These are phyloP conservation scores for Myriangium duriaei DNA, from an alignment of 2,329 filamentous ascomycete genomes.

Conservation along the genomic window DNA sequence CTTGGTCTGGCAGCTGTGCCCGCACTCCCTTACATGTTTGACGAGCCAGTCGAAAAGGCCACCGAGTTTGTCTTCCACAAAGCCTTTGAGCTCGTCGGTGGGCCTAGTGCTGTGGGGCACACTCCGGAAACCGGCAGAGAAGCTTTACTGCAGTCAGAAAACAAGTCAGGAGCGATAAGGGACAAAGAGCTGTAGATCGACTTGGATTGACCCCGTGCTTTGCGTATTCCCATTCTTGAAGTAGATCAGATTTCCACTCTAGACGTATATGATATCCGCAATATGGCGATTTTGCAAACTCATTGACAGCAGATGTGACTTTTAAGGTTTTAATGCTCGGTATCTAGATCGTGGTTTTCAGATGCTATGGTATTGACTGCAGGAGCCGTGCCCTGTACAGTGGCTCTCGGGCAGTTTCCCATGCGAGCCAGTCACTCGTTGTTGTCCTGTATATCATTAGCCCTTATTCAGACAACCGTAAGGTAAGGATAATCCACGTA, in stretches of 20 bases:
- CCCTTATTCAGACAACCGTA: neutral
- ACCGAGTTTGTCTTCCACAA: slow-evolving; percentile 86
- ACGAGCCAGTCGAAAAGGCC: slow-evolving; percentile 82
- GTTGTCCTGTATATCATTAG: slow-evolving; percentile 56
- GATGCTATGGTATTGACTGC: slow-evolving; percentile 11
- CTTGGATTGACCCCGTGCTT: too few relatives aligned
- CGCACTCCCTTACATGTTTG: slow-evolving; percentile 72
- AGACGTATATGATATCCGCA: neutral
- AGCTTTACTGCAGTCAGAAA: slow-evolving; percentile 24
- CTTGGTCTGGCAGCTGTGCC: slow-evolving; percentile 57
- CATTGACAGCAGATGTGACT: slow-evolving; percentile 1
- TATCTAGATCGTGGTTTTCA: neutral
- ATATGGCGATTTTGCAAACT: neutral
- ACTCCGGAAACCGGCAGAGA: slow-evolving; percentile 27
- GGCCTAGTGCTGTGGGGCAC: slow-evolving; percentile 41
- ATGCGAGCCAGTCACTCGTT: slow-evolving; percentile 92
- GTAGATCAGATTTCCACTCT: neutral
- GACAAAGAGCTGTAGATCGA: slow-evolving; percentile 27
- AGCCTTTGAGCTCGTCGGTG: slow-evolving; percentile 62
- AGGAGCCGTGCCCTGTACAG: slow-evolving; percentile 44
- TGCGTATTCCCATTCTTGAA: too few relatives aligned
- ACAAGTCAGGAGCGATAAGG: slow-evolving; percentile 17
- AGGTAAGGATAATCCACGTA: slow-evolving; percentile 35
- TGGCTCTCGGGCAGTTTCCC: slow-evolving; percentile 66
- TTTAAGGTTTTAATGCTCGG: too few relatives aligned